These are phyloP conservation scores for Peziza echinospora DNA, from an alignment of 495 filamentous ascomycete genomes.

Conservation along the genomic window DNA sequence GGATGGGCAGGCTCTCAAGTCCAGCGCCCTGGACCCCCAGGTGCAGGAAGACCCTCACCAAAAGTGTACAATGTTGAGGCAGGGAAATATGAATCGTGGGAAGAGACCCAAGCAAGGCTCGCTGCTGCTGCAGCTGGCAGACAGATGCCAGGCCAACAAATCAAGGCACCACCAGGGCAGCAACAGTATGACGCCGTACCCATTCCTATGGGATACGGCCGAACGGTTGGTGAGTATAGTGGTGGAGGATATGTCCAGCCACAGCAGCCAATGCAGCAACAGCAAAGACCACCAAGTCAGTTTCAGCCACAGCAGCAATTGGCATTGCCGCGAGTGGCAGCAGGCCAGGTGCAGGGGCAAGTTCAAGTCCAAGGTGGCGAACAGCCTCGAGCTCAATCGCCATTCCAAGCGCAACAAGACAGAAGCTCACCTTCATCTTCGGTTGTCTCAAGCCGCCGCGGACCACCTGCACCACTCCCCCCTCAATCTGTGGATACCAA, in stretches of 20 bases:
- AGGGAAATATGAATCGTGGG: background rate
- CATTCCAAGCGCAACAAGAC: background rate
- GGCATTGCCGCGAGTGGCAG: background rate
- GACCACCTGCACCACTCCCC: too few relatives aligned
- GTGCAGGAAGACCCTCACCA: background rate
- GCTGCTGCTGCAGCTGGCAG: too few relatives aligned
- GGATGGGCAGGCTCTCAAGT: too few relatives aligned
- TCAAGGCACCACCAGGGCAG: background rate
- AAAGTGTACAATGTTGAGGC: background rate
- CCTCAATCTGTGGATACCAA: too few relatives aligned
- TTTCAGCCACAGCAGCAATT: background rate
- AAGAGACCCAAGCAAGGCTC: background rate
- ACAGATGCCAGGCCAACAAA: background rate
- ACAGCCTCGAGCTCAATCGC: background rate
- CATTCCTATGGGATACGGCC: background rate
- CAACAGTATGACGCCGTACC: background rate
- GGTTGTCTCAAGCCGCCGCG: too few relatives aligned
- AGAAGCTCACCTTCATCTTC: background rate
- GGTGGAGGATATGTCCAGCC: background rate
- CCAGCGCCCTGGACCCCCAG: too few relatives aligned
- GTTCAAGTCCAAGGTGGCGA: background rate
- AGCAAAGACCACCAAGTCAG: background rate
- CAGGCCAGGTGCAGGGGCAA: background rate
- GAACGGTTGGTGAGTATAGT: background rate
- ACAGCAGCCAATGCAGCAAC: background rate